Percentiles rank a stretch among this genome's conserved stretches.
Conservation (phyloP, 306 rosid genomes). For the Medicago lupulina region DNA sequence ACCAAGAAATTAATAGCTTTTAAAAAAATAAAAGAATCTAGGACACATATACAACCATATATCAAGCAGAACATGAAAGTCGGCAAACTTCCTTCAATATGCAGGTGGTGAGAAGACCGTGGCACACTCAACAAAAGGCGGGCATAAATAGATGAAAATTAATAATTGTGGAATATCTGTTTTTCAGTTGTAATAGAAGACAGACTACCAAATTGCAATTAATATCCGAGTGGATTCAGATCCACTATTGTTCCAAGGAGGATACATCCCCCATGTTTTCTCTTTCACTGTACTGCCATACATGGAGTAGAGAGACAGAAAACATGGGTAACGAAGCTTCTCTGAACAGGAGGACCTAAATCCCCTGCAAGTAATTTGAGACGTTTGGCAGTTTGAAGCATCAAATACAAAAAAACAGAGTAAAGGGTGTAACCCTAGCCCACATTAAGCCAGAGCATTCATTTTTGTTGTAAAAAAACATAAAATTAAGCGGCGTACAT, state of each 20-base stretch:
- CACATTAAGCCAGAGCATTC: not conserved
- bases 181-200: constrained; percentile 11
- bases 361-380: constrained; percentile 15
- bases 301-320: not conserved
- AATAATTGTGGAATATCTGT: not conserved
- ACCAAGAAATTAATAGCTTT: not conserved
- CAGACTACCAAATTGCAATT: not conserved
- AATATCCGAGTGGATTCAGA: constrained; percentile 25
- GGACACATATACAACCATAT: constrained; percentile 21
- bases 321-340: constrained; percentile 3
- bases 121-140: constrained; percentile 21
- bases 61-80: constrained; percentile 4
- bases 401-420: not conserved
- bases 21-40: not conserved
- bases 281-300: not conserved
- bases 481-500: not conserved
- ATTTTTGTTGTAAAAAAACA: not conserved
- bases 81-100: constrained; percentile 9
- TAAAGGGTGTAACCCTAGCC: not conserved
- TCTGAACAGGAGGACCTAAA: not conserved
- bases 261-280: constrained; percentile 17
- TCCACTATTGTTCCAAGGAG: constrained; percentile 15
- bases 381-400: constrained; percentile 3
- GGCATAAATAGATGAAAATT: constrained; percentile 3
- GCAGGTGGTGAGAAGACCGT: constrained; percentile 14